These are phyloP conservation scores for Solanum tarapatanum DNA, from an alignment of 257 asterid genomes.

Conservation along the genomic window DNA sequence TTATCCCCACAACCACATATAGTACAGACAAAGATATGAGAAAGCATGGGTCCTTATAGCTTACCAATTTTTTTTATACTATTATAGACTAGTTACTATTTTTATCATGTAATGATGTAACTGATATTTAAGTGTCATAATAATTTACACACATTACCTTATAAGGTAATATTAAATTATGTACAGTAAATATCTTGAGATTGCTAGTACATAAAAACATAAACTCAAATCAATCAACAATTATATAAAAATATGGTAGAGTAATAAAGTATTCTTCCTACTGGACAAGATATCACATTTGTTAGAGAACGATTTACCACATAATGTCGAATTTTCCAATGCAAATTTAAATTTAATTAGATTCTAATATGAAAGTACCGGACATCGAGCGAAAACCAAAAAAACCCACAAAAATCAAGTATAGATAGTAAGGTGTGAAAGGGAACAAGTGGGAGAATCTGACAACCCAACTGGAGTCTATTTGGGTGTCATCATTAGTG, in stretches of 20 bases:
- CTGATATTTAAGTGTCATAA: background rate
- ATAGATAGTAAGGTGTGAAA: background rate
- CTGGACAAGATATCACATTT: background rate
- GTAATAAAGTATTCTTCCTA: background rate
- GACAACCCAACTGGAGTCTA: background rate
- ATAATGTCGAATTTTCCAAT: rapidly evolving
- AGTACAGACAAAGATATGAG: background rate
- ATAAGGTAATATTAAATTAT: background rate
- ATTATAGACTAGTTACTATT: background rate
- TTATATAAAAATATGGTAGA: background rate
- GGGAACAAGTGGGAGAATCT: background rate
- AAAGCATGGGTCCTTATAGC: background rate
- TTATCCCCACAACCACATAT: background rate
- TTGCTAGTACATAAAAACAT: background rate
- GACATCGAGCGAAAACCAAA: rapidly evolving
- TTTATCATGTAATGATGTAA: background rate
- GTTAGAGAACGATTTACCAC: background rate
- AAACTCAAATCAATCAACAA: background rate
- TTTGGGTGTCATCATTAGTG: background rate
- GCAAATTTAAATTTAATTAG: background rate
- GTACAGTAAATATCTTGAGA: background rate
- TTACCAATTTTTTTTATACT: background rate
- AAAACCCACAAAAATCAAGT: background rate
- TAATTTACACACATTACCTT: background rate
- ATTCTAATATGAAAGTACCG: rapidly evolving